Evolutionary conservation across 192 early-diverging fungal genomes (phyloP), one percentile per base, ranked within the genome.

Genomic region (Gamsiella multidivaricata): DNA sequence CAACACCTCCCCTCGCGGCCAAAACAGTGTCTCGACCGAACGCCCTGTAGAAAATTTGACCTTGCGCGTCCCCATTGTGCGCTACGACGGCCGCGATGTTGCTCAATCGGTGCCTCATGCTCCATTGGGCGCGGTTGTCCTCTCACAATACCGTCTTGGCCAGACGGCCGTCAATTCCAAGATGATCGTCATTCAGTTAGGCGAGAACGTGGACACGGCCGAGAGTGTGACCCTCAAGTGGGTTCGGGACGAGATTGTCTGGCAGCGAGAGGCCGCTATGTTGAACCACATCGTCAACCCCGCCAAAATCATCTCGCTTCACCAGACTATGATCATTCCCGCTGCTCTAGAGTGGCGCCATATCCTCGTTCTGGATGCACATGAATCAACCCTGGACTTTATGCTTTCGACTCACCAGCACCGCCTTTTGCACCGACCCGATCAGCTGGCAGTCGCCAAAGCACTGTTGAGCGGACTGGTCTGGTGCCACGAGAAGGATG

Each of bases 261-360:
- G 73, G 73, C 73, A 76, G 58, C 49, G 73, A 39, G 73, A 76
- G 64, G 73, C 73, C 8, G 73, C 73, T 23, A 78, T 78, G 74
- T 64, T 78, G 74, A 78, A 78, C 61, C 74, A 78, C 37, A 78
- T 78, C 36, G 61, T 78, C 33, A 78, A 78, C 54, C 74, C 74
- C 22, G 55, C 74, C 33, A 78, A 78, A 54, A 78, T 78, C 41
- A 78, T 78, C 26, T 63, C 65, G 8, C 65, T 78, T 9, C 74
- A 78, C 14, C 74, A 78, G 29, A 78, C 74, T 31, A 78, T 78
- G 74, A 78, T 78, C 31, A 69, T 78, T 54, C 74, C 74, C n/a
- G 74, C 74, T 0, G 74, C 74, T 28, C 55, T 78, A 45, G 74
- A 78, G 49, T 78, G 74, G 74, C 74, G 74, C 36, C 74, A 78